Base-by-base conservation (phyloP, 1,284 basidiomycete genomes). In the Thelephora terrestris region DNA sequence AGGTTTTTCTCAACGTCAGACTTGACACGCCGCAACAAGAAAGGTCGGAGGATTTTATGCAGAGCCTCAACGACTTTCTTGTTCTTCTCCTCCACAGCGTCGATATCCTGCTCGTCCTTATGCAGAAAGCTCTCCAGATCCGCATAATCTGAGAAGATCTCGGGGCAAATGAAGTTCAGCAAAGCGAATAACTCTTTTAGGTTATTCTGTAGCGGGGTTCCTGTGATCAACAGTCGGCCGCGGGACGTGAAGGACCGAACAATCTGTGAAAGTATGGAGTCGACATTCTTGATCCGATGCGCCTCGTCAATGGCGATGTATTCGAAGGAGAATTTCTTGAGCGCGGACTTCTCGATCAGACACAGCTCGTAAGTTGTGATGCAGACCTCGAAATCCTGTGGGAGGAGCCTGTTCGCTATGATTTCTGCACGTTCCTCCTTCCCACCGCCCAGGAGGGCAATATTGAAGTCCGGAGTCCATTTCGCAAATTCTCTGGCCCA, bases 261-360 rank as follows among this genome's bases (percentile, higher is more conserved):
- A 59, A 99, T 97, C 68, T 98, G 92, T 16, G 86, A 87, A 10
- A 99, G 78, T 59, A 98, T 87, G 25, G 92, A 97, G 64, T 99
- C 92, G 59, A 95, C 93, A 60, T 99, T 99, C 74, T 99, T 99
- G 79, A 99, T 99, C 35, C 95, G 87, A 62, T 99, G 96, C 1
- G 95, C 96, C 69, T 99, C 96, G 69, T 99, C 95, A 61, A 99
- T 99, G 57, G 92, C 78, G 65, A 99, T 98, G 69, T 99, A 99
- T 68, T 96, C 91, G 75, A 97, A 99, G 0, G 86, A 88, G 61
- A 98, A 91, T 66, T 95, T 96, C 68, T 91, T 93, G 57, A 99
- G 75, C 0, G 87, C 78, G 23, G 80, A 77, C 69, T 94, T 93
- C 63, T 99, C 96, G 58, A 96, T 91, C 52, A 99, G 76, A 64